phyloP scores from a whole-genome alignment of 108 stramenopile genomes.

The Fistulifera pelliculosa region DNA sequence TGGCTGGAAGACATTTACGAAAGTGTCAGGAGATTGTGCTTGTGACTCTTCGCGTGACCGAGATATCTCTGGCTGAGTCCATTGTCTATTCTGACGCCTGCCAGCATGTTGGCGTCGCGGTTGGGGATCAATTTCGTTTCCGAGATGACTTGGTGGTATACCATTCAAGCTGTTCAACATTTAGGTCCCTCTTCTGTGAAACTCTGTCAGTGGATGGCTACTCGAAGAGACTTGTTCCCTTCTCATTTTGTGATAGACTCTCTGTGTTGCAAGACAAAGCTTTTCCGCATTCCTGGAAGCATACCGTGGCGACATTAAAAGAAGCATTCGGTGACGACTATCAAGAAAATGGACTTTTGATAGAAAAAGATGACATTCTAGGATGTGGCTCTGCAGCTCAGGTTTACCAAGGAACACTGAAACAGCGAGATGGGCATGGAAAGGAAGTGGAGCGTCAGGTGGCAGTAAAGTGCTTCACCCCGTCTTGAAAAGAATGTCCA shows the following conservation, averaged over 20 bases:
- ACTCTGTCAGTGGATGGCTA: slow-evolving; percentile 85
- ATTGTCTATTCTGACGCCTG: slow-evolving; percentile 47
- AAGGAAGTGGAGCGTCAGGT: slow-evolving; percentile 22
- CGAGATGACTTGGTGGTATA: slow-evolving; percentile 64
- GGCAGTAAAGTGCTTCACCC: slow-evolving; percentile 85
- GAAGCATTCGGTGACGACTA: slow-evolving; percentile 71
- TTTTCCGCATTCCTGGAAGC: slow-evolving; percentile 50
- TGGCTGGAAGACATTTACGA: slow-evolving; percentile 18
- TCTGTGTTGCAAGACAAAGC: slow-evolving; percentile 56
- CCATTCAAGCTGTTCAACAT: slow-evolving; percentile 45
- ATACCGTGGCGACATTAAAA: slow-evolving; percentile 47
- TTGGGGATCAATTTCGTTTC: slow-evolving; percentile 20
- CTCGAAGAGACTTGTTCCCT: slow-evolving; percentile 83
- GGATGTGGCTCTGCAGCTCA: slow-evolving; percentile 88
- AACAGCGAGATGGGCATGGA: slow-evolving; percentile 3
- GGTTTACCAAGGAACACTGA: slow-evolving; percentile 65
- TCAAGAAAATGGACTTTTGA: slow-evolving; percentile 35
- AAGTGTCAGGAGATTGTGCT: slow-evolving; percentile 14
- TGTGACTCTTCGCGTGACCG: slow-evolving; percentile 28
- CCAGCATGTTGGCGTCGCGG: slow-evolving; percentile 4
- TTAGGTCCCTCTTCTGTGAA: slow-evolving; percentile 82
- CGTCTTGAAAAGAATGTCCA: slow-evolving; percentile 43
- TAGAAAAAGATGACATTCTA: slow-evolving; percentile 40
- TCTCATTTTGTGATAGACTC: slow-evolving; percentile 58
- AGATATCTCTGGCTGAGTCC: slow-evolving; percentile 63